Evolutionary conservation across 2,329 filamentous ascomycete species (phyloP).

Genomic region (Microascus cirrosus): DNA sequence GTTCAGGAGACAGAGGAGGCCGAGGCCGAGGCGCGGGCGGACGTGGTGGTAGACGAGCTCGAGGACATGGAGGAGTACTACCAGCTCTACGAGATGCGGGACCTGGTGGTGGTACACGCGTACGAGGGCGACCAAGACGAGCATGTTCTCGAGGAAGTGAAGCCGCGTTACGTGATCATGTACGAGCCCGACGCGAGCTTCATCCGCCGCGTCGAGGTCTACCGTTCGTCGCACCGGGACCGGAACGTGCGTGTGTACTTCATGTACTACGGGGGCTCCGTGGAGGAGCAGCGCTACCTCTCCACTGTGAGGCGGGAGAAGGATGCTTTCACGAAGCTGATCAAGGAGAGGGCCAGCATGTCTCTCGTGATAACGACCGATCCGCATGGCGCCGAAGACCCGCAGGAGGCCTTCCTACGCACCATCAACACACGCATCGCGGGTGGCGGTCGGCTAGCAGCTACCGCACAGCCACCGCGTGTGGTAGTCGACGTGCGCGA

Average conservation of each 20-base stretch:
- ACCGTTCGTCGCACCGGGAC: conserved; percentile 85
- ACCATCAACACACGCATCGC: conserved; percentile 96
- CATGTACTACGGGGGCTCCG: conserved; percentile 88
- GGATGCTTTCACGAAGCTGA: conserved; percentile 87
- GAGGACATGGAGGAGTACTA: conserved; percentile 93
- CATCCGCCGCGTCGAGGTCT: conserved; percentile 88
- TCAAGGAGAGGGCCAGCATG: conserved; percentile 91
- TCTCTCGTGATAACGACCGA: conserved; percentile 74
- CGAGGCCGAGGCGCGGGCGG: conserved; percentile 65
- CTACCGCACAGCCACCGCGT: conserved; percentile 77
- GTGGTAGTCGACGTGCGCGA: conserved; percentile 94
- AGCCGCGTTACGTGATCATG: conserved; percentile 94
- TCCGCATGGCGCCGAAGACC: conserved; percentile 55
- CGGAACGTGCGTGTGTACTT: conserved; percentile 89
- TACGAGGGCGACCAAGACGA: conserved; percentile 96
- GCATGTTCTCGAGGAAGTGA: conserved; percentile 87
- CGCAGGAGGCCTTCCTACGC: conserved; percentile 83
- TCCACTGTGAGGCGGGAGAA: conserved; percentile 88
- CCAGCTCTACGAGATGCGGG: conserved; percentile 81
- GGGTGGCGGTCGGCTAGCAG: conserved; percentile 73
- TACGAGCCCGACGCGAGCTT: conserved; percentile 94
- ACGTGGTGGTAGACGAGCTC: conserved; percentile 64
- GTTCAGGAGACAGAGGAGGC: conserved; percentile 63
- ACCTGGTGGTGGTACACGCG: conserved; percentile 79
- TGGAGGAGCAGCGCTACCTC: conserved; percentile 91